Base-by-base conservation (phyloP, 1,139 yeast genomes). In the Debaryomyces psychrophilus region DNA sequence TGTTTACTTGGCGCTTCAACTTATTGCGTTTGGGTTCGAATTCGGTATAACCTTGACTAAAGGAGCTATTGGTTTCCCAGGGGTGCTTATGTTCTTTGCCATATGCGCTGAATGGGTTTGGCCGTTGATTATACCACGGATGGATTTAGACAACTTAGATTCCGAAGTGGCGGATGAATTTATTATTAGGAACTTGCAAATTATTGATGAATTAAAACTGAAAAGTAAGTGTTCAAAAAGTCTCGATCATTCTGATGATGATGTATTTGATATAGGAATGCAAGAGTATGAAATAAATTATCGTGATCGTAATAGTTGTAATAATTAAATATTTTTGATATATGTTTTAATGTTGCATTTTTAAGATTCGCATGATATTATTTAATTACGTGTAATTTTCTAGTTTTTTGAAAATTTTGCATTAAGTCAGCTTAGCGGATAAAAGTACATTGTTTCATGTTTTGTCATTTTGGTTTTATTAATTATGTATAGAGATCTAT, bases 11-110 rank as follows among this genome's bases (percentile, higher is more conserved):
- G 48, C 63, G 0, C 66, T 89, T 14, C 85, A 88, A 52, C 61
- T 87, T 3, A 54, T 83, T 18, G 95, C 95, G 0, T 86, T 85
- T 43, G 85, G 80, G 0, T 87, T 82, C 0, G 98, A 93, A 60
- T 86, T 90, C 54, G 95, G 85, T 0, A 90, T 93, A 31, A 87
- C 96, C 0, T 81, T 86, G 60, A 88, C 97, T 0, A 82, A 77
- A 49, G 98, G 93, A 0, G 98, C 99, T 0, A 90, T 93, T 31
- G 98, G 97, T 2, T 93, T 93, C 59, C 99, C 99, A 0, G 87
- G 90, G 1, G 90, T 92, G 0, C 68, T 93, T 44, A 53, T 76
- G 57, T 62, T 73, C 44, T 73, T 73, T 52, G 76, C 93, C 41
- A 59, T 76, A 17, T 77, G 90, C 44, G 89, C 89, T 47, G 81